Evolutionary conservation across 768 basidiomycete genomes (phyloP), one percentile per base, ranked within the genome.

Genomic region (Leucosporidium scottii): DNA sequence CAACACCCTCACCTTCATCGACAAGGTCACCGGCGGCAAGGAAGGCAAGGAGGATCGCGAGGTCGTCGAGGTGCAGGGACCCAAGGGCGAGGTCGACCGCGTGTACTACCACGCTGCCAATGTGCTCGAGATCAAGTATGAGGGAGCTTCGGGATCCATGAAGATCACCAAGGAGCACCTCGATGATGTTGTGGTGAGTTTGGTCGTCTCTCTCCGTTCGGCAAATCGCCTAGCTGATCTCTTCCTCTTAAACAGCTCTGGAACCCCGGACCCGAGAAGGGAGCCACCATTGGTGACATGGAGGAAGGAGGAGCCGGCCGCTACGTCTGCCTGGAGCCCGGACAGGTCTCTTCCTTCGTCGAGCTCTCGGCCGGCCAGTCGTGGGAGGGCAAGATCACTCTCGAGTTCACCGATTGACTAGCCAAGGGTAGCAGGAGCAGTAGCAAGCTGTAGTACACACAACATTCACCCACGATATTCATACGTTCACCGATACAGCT

Each of bases 221-320:
- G 8, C 51, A 25, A 7, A 34, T 89, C 87, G 86, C 80, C 82
- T 8, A 82, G 77, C 2, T 85, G 85, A 8, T 55, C 57, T 36
- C 0, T 66, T 31, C 27, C 30, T 23, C 76, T 66, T n/a, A 82
- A 83, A 53, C 79, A 90, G 70, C 87, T 94, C 50, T 98, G 96
- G 94, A 98, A 99, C 80, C 94, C 96, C 10, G 85, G 85, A 73
- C 81, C 80, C 39, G 64, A 36, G 13, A 75, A 74, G 56, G 65
- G 51, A 15, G 84, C 83, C 67, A 81, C 78, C 18, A 88, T 98
- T 13, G 85, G 78, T 18, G 94, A 99, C 76, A 91, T 99, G 91
- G 91, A 97, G 75, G 82, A 83, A 9, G 83, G 83, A 0, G 94
- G 93, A 77, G 93, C 90, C 90, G 86, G 90, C 67, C 83, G 78